Evolutionary conservation across 768 basidiomycete genomes (phyloP).

Genomic region (Tulasnella sp.): DNA sequence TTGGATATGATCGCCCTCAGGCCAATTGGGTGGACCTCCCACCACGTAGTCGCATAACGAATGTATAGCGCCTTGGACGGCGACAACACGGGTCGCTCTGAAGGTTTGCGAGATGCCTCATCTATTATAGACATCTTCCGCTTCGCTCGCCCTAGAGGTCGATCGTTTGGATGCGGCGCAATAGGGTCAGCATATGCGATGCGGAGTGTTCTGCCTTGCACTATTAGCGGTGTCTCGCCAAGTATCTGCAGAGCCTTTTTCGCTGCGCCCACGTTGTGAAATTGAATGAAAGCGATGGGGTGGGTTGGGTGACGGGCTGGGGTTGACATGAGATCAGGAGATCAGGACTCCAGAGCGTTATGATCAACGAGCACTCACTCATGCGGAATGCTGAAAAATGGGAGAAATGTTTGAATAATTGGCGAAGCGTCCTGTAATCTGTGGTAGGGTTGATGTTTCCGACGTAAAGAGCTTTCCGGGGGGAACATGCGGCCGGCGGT

Average conservation of each 20-base stretch:
- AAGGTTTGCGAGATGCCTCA: neutral
- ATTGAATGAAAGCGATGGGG: neutral
- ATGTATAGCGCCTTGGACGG: neutral
- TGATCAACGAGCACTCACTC: neutral
- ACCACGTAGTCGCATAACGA: neutral
- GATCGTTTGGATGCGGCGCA: neutral
- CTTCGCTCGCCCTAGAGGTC: neutral
- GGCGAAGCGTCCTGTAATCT: neutral
- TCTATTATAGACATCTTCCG: neutral
- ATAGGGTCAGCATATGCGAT: neutral
- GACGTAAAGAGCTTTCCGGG: neutral
- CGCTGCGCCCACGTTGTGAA: neutral
- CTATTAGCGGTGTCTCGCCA: neutral
- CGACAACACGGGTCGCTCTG: too few species aligned
- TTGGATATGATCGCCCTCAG: neutral
- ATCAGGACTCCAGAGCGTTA: neutral
- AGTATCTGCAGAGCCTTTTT: neutral
- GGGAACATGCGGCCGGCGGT: too few species aligned
- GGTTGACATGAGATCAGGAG: neutral
- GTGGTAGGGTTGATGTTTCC: constrained; percentile 11
- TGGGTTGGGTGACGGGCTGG: neutral
- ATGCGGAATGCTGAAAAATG: neutral
- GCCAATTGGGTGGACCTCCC: neutral
- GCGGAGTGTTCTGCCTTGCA: neutral
- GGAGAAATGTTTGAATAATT: neutral